Percentiles rank a stretch among this genome's conserved stretches.
Conservation (phyloP, 768 basidiomycete species). For the Collybiopsis confluens region DNA sequence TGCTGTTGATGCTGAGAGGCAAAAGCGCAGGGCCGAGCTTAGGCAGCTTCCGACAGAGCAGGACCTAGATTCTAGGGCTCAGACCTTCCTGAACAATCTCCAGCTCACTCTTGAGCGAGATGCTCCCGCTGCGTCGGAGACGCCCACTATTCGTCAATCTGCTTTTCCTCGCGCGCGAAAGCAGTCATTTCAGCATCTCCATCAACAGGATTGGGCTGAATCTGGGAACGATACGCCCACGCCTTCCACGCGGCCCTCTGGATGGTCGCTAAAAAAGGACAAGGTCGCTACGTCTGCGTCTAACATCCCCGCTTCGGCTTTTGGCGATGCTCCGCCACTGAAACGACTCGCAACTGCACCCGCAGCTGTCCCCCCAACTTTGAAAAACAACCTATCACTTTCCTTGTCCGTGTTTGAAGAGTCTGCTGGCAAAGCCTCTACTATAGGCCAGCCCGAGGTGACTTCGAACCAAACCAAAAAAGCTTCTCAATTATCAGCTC, state of each 20-base stretch:
- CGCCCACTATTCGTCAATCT: slow-evolving; percentile 7
- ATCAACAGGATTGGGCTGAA: slow-evolving; percentile 4
- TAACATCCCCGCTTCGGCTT: not conserved
- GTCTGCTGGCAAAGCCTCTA: not conserved
- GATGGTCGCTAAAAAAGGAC: slow-evolving; percentile 2
- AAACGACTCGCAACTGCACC: slow-evolving; percentile 7
- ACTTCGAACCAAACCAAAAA: not conserved
- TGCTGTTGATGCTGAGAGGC: slow-evolving; percentile 35
- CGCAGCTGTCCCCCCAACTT: not conserved
- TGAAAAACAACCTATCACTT: not conserved
- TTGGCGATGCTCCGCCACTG: slow-evolving; percentile 2
- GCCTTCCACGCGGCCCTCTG: not conserved
- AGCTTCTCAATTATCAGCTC: not conserved
- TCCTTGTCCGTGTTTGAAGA: not conserved
- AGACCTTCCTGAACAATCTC: not conserved
- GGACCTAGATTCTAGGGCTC: not conserved
- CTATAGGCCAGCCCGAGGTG: not conserved
- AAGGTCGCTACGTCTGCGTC: not conserved
- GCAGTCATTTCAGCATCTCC: not conserved
- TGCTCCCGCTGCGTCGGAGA: not conserved
- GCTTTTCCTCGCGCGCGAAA: slow-evolving; percentile 2
- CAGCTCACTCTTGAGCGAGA: not conserved
- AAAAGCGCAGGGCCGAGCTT: slow-evolving; percentile 26
- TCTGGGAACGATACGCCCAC: slow-evolving; percentile 8
- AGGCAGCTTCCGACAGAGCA: not conserved